Evolutionary conservation across 75 land plant species (phyloP).

Genomic region (Isoetes taiwanensis): DNA sequence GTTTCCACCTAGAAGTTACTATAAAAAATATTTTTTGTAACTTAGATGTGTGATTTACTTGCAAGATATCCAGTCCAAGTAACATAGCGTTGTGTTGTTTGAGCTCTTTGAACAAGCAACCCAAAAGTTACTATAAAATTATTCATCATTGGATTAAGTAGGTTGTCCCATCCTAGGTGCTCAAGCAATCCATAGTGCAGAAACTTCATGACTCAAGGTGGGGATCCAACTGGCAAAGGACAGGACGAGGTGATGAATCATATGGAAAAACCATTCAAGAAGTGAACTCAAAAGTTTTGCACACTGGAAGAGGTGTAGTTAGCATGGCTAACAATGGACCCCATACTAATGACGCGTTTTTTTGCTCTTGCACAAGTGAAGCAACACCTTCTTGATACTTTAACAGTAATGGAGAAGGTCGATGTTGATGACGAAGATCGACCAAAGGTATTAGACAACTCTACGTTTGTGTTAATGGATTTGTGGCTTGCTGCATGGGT

Average conservation of each 20-base stretch:
- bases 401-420: slow-evolving; percentile 87
- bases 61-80: too few species aligned
- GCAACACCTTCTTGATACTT: slow-evolving; percentile 63
- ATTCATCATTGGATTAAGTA: too few species aligned
- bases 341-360: slow-evolving; percentile 92
- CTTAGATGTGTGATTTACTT: too few species aligned
- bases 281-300: slow-evolving; percentile 69
- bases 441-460: slow-evolving; percentile 66
- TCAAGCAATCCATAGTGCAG: too few species aligned
- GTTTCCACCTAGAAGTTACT: too few species aligned
- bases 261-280: slow-evolving; percentile 97
- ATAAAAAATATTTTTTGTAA: too few species aligned
- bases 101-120: too few species aligned
- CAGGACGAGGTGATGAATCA: slow-evolving; percentile 87
- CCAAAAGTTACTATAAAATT: too few species aligned
- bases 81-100: too few species aligned
- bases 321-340: slow-evolving; percentile 99
- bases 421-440: slow-evolving; percentile 86
- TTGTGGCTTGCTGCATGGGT: not conserved
- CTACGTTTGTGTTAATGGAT: not conserved
- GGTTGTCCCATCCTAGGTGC: too few species aligned
- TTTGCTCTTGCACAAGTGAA: slow-evolving; percentile 83
- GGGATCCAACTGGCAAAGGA: slow-evolving; percentile 98
- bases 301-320: slow-evolving; percentile 79
- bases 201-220: slow-evolving; percentile 98